Conservation (phyloP, 306 rosid genomes). For the Begonia masoniana region DNA sequence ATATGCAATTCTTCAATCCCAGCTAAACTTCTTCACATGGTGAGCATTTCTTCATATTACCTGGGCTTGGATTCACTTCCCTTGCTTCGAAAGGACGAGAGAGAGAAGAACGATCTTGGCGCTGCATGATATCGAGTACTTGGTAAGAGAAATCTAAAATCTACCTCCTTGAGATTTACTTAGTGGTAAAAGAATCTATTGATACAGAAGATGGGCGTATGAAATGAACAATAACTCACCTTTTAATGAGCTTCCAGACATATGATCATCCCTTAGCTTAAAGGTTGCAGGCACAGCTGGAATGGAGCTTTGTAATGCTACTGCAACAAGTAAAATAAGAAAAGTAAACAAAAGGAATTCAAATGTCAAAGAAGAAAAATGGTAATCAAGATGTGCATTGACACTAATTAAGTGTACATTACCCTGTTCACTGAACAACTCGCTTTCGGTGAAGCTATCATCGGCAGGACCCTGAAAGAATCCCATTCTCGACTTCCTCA, state of each 20-base stretch:
- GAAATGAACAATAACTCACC: constrained; percentile 22
- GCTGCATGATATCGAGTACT: constrained; percentile 38
- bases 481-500: constrained; percentile 97
- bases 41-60: constrained; percentile 15
- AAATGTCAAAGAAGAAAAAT: no score
- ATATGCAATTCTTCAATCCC: no score
- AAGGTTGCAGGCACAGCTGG: constrained; percentile 92
- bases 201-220: no score
- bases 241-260: constrained; percentile 93
- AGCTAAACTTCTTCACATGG: background rate
- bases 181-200: no score
- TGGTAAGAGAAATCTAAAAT: no score
- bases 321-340: constrained; percentile 23
- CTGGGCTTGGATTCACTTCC: constrained; percentile 83
- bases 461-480: constrained; percentile 72
- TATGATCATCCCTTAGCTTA: constrained; percentile 75
- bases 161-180: background rate
- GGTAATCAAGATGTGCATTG: no score
- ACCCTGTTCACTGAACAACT: constrained; percentile 79
- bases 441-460: constrained; percentile 75
- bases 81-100: constrained; percentile 89
- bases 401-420: constrained; percentile 8
- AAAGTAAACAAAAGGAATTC: no score
- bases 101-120: constrained; percentile 89
- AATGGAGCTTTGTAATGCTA: constrained; percentile 75